Evolutionary conservation across 257 asterid genomes (phyloP).

Genomic region (Solanum pinnatisectum): DNA sequence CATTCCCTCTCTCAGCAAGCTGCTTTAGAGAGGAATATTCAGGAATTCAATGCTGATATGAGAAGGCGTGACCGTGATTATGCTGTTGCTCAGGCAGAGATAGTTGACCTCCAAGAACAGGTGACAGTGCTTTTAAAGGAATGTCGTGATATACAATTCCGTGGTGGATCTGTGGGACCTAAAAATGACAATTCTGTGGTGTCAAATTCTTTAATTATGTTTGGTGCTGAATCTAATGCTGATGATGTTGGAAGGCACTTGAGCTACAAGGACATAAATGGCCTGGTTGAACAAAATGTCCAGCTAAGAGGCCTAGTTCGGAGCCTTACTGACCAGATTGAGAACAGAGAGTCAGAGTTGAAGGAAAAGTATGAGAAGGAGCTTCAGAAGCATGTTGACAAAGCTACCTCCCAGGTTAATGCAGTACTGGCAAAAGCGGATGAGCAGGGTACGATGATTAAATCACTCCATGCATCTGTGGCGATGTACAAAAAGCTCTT

Average conservation of each 20-base stretch:
- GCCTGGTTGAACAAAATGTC: constrained; percentile 83
- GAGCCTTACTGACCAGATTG: constrained; percentile 66
- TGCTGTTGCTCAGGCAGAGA: constrained; percentile 63
- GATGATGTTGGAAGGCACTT: constrained; percentile 45
- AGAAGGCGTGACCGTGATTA: constrained; percentile 74
- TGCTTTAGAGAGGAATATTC: constrained; percentile 44
- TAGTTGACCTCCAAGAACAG: constrained; percentile 77
- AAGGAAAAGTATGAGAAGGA: constrained; percentile 71
- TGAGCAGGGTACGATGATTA: constrained; percentile 82
- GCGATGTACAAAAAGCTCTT: constrained; percentile 81
- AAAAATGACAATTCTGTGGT: constrained; percentile 19
- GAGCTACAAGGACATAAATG: constrained; percentile 80
- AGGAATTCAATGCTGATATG: constrained; percentile 68
- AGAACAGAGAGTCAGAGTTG: constrained; percentile 54
- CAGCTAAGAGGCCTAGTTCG: constrained; percentile 64
- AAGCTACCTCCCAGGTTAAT: constrained; percentile 56
- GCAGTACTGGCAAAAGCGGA: constrained; percentile 66
- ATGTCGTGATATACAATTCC: constrained; percentile 87
- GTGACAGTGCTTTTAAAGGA: constrained; percentile 82
- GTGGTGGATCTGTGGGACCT: constrained; percentile 56
- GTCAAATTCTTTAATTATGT: constrained; percentile 13
- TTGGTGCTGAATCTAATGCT: constrained; percentile 22
- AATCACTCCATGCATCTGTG: constrained; percentile 87
- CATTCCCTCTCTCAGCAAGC: constrained; percentile 55
- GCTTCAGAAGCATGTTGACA: constrained; percentile 50